Evolutionary conservation across 129 eudicot genomes (phyloP), one percentile per base, ranked within the genome.

Genomic region (Centaurea solstitialis): DNA sequence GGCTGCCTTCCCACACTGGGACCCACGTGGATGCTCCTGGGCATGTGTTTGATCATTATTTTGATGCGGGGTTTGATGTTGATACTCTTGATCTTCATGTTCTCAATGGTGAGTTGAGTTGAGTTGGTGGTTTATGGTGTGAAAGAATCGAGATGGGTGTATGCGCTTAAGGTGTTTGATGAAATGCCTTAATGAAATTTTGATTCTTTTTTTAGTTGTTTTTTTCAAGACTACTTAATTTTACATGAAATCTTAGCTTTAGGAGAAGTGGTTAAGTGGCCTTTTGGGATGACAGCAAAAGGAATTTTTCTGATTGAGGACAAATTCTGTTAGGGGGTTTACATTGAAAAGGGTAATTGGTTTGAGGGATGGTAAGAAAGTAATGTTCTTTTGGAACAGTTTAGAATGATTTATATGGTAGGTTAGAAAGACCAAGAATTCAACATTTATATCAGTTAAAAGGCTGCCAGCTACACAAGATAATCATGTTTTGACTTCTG

Each of bases 21-120:
- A 86, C 90, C 12, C 88, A 89, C 71, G 93, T 86, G 35, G 87
- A 89, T 71, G 87, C 93, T 74, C 88, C 90, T 0, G 88, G 90
- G 0, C 91, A 85, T 57, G 88, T 88, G 79, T 83, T 72, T 18
- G 89, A 85, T 64, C 84, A 88, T 18, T 85, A 88, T 64, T 85
- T 85, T 66, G 89, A 88, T 66, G 87, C 87, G 4, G 91, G 87
- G 0, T 88, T 88, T 13, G 92, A 88, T 71, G 89, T 86, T 22
- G 92, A 86, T 39, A 82, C 92, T 7, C 88, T 88, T 6, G 89
- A 88, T 30, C 92, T 88, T 71, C 80, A 76, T 69, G 80, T 86
- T 50, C 87, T 89, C 17, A 86, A 86, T 21, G 93, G 93, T 89
- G 47, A 73, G n/a, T n/a, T n/a, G n/a, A n/a, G 80, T 78, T 47